Conservation (phyloP, 805 yeast genomes). For the Lachancea cidri region DNA sequence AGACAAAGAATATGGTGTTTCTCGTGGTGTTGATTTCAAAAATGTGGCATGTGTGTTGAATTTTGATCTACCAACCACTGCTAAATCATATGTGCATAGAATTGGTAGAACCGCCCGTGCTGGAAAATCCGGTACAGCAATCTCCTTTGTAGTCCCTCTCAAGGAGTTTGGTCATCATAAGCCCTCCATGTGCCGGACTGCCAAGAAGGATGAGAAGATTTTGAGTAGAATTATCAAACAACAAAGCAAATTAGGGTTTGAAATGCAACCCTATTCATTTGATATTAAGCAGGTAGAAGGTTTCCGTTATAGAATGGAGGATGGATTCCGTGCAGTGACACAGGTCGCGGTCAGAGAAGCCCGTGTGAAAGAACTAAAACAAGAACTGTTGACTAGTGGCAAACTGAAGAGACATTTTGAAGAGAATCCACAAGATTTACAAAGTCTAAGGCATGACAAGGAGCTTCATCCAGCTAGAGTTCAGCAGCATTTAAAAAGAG, state of each 20-base stretch:
- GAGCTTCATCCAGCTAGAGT: slow-evolving; percentile 78
- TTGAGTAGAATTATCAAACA: slow-evolving; percentile 69
- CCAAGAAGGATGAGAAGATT: slow-evolving; percentile 83
- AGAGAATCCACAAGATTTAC: slow-evolving; percentile 93
- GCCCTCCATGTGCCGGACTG: slow-evolving; percentile 61
- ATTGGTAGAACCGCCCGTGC: slow-evolving; percentile 98
- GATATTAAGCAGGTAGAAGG: slow-evolving; percentile 91
- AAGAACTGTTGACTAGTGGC: slow-evolving; percentile 82
- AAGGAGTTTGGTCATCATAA: slow-evolving; percentile 88
- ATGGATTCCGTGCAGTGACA: slow-evolving; percentile 94
- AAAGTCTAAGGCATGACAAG: slow-evolving; percentile 84
- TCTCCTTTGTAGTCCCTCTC: slow-evolving; percentile 82
- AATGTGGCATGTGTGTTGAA: slow-evolving; percentile 96
- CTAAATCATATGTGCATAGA: slow-evolving; percentile 87
- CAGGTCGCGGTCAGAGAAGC: slow-evolving; percentile 88
- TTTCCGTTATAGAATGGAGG: slow-evolving; percentile 94
- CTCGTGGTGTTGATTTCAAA: slow-evolving; percentile 94
- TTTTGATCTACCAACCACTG: slow-evolving; percentile 87
- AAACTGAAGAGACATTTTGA: slow-evolving; percentile 91
- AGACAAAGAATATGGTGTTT: slow-evolving; percentile 84
- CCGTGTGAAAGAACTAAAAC: slow-evolving; percentile 78
- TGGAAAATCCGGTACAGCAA: slow-evolving; percentile 89
- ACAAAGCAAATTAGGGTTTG: slow-evolving; percentile 68
- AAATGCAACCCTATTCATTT: slow-evolving; percentile 81
- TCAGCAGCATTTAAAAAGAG: slow-evolving; percentile 82